Evolutionary conservation across 2,329 filamentous ascomycete genomes (phyloP), one percentile per base, ranked within the genome.

Genomic region (Dactylellina drechsleri): DNA sequence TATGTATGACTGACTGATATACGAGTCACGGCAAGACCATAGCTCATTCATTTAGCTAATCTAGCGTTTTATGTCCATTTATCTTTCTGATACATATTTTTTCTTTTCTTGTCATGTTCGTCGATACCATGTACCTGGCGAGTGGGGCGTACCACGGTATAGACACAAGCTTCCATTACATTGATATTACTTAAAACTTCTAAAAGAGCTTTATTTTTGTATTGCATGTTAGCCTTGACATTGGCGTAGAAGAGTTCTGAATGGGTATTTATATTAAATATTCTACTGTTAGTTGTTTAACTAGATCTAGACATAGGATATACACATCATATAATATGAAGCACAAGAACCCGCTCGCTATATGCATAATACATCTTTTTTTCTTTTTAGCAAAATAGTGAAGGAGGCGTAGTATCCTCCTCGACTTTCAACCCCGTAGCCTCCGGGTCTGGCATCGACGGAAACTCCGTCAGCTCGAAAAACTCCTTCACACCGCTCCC

Each of bases 401-500:
- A 49, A 31, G 28, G 20, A 49, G 53, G 36, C 12, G 61, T 20
- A 64, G 59, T 54, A 0, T 61, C 7, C 5, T 56, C 53, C 15
- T 54, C 70, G 18, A 49, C 50, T 6, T 57, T 70, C 26, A 52
- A 58, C 4, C 43, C 60, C 4, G 15, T 36, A 12, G 15, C 41
- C 16, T 67, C 50, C 0, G 52, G 56, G 23, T 74, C 70, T 3
- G 60, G 61, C 31, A 40, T 52, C 13, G 45, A 45, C 7, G 70
- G 70, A 56, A 74, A 74, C 45, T 66, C 64, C 15, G 52, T 66
- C 50, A 95, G 88, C 77, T 86, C 85, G 89, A 91, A 97, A 81
- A 97, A 97, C 23, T 84, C 86, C 72, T 88, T 86, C 18, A 92
- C 86, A 0, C 90, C 92, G 40, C 88, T 85, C 0, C 87, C 88